phyloP scores from a whole-genome alignment of 148 eudicot genomes.

The Arbutus unedo region DNA sequence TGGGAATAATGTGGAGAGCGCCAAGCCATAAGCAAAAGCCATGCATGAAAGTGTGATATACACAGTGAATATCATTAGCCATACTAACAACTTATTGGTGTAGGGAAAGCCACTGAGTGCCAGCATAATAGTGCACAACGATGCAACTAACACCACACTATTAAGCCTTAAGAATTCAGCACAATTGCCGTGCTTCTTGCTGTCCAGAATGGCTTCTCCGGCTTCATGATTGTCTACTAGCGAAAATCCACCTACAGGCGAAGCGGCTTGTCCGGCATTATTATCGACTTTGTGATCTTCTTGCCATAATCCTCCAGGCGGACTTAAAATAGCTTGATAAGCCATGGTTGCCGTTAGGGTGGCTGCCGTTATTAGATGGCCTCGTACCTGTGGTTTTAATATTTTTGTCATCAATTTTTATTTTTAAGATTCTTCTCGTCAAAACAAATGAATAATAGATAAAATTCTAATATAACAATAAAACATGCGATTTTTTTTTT shows the following conservation, averaged over 20 bases:
- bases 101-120: constrained; percentile 6
- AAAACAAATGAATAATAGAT: too few relatives aligned
- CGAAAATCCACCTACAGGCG: neutral
- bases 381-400: neutral
- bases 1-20: neutral
- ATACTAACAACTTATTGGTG: neutral
- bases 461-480: too few relatives aligned
- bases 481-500: too few relatives aligned
- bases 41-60: neutral
- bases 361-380: neutral
- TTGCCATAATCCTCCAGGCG: constrained; percentile 5
- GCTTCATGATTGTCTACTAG: neutral
- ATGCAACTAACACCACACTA: neutral
- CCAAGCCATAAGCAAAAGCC: neutral
- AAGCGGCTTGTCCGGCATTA: neutral
- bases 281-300: neutral
- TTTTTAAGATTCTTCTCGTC: too few relatives aligned
- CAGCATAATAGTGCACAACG: neutral
- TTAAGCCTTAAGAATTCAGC: rapidly evolving
- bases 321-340: neutral
- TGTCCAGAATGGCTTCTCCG: neutral
- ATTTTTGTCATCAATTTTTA: neutral
- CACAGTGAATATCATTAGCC: neutral
- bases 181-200: too few relatives aligned
- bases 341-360: constrained; percentile 7